phyloP scores from a whole-genome alignment of 2,329 filamentous ascomycete species.

The Chaetomium sp. region DNA sequence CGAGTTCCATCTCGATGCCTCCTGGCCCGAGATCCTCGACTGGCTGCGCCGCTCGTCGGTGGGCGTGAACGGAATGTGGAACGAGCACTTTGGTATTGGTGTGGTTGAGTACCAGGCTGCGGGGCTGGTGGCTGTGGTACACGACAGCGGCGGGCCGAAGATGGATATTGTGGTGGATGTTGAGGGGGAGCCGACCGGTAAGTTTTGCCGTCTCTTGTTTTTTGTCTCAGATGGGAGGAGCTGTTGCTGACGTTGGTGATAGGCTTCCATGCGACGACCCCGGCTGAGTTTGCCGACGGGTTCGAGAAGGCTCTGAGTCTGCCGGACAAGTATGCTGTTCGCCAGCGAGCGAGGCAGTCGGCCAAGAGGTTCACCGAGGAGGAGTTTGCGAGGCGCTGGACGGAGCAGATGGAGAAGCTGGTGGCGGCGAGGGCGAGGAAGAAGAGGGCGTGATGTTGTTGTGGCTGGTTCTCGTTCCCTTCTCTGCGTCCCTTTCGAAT shows the following conservation, averaged over 20 bases:
- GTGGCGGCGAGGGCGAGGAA: conserved; percentile 45
- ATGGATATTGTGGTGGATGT: conserved; percentile 86
- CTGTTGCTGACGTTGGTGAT: conserved; percentile 15
- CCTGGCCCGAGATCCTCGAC: conserved; percentile 82
- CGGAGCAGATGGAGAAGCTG: conserved; percentile 71
- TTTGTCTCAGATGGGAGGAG: too few relatives aligned
- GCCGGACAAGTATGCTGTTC: conserved; percentile 72
- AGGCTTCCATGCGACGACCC: conserved; percentile 84
- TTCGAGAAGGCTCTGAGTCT: conserved; percentile 77
- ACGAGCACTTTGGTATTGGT: conserved; percentile 98
- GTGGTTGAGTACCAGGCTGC: conserved; percentile 98
- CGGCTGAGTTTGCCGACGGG: conserved; percentile 75
- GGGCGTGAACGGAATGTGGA: conserved; percentile 99
- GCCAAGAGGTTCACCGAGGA: conserved; percentile 85
- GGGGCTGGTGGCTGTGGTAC: conserved; percentile 88
- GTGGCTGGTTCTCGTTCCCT: conserved; percentile 1
- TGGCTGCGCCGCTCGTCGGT: conserved; percentile 77
- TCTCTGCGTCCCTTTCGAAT: conserved; percentile 9
- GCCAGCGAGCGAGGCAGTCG: conserved; percentile 73
- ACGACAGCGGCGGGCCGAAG: conserved; percentile 90
- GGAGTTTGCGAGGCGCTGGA: conserved; percentile 80
- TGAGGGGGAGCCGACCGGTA: conserved; percentile 77
- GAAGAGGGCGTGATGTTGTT: conserved; percentile 12
- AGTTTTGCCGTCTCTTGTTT: conserved; percentile 29
- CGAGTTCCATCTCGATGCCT: conserved; percentile 85